These are phyloP conservation scores for Mycosphaerella arachidis DNA, from an alignment of 2,329 filamentous ascomycete genomes.

Conservation along the genomic window DNA sequence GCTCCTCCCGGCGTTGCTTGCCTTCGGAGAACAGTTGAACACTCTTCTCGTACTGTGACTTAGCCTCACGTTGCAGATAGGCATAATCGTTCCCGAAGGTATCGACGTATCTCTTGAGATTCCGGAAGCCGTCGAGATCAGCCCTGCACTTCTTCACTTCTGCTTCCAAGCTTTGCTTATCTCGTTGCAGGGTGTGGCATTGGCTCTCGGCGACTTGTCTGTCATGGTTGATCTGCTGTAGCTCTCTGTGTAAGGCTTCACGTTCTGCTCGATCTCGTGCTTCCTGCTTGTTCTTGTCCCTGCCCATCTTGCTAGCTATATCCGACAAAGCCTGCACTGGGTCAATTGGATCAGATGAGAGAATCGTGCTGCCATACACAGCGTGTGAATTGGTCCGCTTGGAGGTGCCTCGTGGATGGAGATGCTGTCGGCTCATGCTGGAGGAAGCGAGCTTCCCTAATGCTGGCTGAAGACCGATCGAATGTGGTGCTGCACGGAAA, in stretches of 20 bases:
- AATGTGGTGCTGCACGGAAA: neutral
- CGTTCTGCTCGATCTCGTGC: neutral
- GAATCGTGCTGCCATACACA: neutral
- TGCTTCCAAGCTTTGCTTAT: slow-evolving; percentile 10
- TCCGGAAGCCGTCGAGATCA: slow-evolving; percentile 10
- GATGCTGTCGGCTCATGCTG: neutral
- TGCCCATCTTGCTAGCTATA: neutral
- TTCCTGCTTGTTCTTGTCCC: neutral
- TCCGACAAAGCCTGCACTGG: neutral
- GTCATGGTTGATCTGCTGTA: neutral
- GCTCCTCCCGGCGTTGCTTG: slow-evolving; percentile 6
- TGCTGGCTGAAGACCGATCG: neutral
- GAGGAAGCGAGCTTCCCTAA: neutral
- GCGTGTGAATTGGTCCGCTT: neutral
- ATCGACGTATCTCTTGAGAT: slow-evolving; percentile 23
- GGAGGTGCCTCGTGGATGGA: neutral
- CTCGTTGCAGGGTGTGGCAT: slow-evolving; percentile 4
- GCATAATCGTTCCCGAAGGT: slow-evolving; percentile 23
- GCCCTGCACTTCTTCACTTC: slow-evolving; percentile 12
- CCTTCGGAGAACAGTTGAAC: slow-evolving; percentile 12
- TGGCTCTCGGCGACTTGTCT: slow-evolving; percentile 3
- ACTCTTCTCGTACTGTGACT: slow-evolving; percentile 1
- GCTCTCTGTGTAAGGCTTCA: neutral
- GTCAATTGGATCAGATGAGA: neutral
- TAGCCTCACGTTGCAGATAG: slow-evolving; percentile 15